Evolutionary conservation across 306 rosid species (phyloP).

Genomic region (Morella rubra): DNA sequence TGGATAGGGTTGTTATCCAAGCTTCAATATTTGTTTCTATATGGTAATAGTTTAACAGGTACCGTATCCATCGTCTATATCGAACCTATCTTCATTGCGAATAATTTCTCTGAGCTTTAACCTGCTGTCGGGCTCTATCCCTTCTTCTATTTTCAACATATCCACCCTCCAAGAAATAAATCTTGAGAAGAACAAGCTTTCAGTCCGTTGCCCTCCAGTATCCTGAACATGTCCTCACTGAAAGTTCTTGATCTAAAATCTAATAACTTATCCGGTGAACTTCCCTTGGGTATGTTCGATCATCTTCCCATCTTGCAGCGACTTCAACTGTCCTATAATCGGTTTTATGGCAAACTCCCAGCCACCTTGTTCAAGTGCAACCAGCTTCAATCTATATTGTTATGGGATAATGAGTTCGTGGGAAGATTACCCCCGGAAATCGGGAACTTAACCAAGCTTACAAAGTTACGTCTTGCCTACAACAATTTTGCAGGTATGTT

Average conservation of each 20-base stretch:
- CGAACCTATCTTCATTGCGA: not conserved
- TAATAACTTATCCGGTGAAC: slow-evolving; percentile 1
- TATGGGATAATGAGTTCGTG: slow-evolving; percentile 2
- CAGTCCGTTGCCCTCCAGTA: not conserved
- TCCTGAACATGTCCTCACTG: slow-evolving; percentile 25
- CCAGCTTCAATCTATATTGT: not conserved
- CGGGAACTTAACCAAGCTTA: slow-evolving; percentile 20
- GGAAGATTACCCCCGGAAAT: slow-evolving; percentile 22
- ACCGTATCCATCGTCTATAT: not conserved
- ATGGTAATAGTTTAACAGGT: not conserved
- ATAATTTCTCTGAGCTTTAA: not conserved
- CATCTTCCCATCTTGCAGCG: slow-evolving; percentile 16
- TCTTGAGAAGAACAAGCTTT: not conserved
- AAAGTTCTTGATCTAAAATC: not conserved
- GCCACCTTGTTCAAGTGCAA: slow-evolving; percentile 13
- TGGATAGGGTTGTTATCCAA: not conserved
- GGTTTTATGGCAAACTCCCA: slow-evolving; percentile 19
- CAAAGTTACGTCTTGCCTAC: too few species aligned
- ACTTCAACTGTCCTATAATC: not conserved
- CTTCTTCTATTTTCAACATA: not conserved
- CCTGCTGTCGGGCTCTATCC: not conserved
- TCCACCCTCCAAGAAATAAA: not conserved
- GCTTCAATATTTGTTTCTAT: not conserved
- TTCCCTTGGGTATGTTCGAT: slow-evolving; percentile 11
- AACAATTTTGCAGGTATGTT: not conserved